Base-by-base conservation (phyloP, 2,329 filamentous ascomycete genomes). In the Cryphonectria parasitica region DNA sequence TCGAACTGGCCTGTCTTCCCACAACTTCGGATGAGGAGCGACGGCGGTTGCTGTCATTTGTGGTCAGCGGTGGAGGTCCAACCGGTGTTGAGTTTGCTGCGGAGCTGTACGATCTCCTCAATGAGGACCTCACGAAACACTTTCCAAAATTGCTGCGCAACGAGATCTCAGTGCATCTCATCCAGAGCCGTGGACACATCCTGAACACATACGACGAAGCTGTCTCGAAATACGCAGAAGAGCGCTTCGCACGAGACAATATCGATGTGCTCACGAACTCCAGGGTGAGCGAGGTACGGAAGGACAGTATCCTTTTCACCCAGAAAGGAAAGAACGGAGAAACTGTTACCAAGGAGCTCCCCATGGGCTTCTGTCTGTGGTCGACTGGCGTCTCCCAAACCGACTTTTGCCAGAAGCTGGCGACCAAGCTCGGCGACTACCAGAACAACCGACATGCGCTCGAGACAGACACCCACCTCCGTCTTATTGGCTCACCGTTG, bases 51-150 rank as follows among this genome's bases (percentile, higher is more conserved):
- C 86, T 99, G 5, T 98, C 96, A 0, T 99, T 99, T 77, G 96
- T 98, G n/a, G 84, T 99, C 70, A 95, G 93, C 78, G 96, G 96
- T 68, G 96, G 96, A 76, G 96, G 96, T 0, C 96, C 96, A 3
- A 99, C 96, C 0, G 96, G 96, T 72, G 96, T 99, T 49, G 96
- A 99, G 79, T 99, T 99, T 77, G 97, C 97, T 0, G 96, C 96
- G 7, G 96, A 99, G 79, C 87, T 99, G 8, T 98, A 92, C 79
- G 96, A 99, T 80, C 90, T 99, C 80, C 86, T 99, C 22, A 99
- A 99, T 77, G 97, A 99, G 80, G 96, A 99, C 78, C 82, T 99
- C 60, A 91, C 91, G 60, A 85, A 87, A 67, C 89, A 92, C 76
- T 99, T 97, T 80, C 96, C 96, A 2, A 91, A 90, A 73, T 89